Evolutionary conservation across 176 grass and related monocot species (phyloP).

Genomic region (Pontederia paniculata): DNA sequence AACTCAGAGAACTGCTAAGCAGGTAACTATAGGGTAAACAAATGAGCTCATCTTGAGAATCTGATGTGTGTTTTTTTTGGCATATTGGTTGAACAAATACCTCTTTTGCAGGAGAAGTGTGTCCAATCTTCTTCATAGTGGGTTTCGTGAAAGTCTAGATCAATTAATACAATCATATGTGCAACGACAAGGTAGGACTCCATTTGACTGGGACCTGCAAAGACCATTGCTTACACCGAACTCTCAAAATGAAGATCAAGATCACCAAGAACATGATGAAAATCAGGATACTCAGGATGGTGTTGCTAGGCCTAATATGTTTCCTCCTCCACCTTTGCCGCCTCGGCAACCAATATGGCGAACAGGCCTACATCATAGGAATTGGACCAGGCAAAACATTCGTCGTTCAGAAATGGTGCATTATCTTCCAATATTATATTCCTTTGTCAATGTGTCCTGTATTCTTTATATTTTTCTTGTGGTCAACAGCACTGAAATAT

Average conservation of each 20-base stretch:
- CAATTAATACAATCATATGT: constrained; percentile 75
- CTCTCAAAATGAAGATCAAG: constrained; percentile 25
- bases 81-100: neutral
- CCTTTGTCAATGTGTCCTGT: neutral
- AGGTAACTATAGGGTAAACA: constrained; percentile 37
- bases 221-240: constrained; percentile 31
- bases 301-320: constrained; percentile 32
- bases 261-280: constrained; percentile 16
- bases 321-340: constrained; percentile 71
- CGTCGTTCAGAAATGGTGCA: constrained; percentile 79
- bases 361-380: constrained; percentile 59
- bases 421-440: constrained; percentile 22
- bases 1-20: constrained; percentile 82
- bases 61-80: constrained; percentile 2
- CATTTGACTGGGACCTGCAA: constrained; percentile 58
- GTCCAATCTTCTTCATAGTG: constrained; percentile 86
- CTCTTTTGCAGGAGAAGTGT: constrained; percentile 66
- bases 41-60: constrained; percentile 2
- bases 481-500: neutral
- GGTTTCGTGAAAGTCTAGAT: constrained; percentile 91
- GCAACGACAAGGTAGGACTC: constrained; percentile 56
- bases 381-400: constrained; percentile 79
- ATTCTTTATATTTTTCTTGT: constrained; percentile 1
- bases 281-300: constrained; percentile 27
- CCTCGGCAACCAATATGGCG: constrained; percentile 66